Evolutionary conservation across 148 eudicot genomes (phyloP), one percentile per base, ranked within the genome.

Genomic region (Gaultheria prostrata): DNA sequence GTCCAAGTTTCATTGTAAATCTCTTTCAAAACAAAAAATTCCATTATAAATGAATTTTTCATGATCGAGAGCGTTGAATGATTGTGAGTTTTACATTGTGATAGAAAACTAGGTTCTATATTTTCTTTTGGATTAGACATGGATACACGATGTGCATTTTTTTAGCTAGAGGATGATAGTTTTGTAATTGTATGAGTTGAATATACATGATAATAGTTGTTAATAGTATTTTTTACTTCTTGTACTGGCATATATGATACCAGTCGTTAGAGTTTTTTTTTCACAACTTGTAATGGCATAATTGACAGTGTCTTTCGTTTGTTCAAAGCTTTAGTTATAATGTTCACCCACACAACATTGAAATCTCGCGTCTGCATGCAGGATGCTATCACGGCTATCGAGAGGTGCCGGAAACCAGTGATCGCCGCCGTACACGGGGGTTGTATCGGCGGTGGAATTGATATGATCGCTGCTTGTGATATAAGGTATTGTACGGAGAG

Each of bases 331-430:
- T 57, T 0, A 48, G 11, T 21, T 7, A 3, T 24, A 63, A 63
- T 24, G 30, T 59, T 59, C 1, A 10, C 24, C 69, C 9, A 24
- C 69, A 30, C 30, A 63, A 24, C 69, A 24, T 12, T 63, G 3
- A 63, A n/a, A 9, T 9, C 24, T n/a, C 10, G 30, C 0, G 15
- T n/a, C 69, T 24, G 30, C 32, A 24, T 94, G 78, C 98, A 97
- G 86, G 90, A 83, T 10, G 96, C 92, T 1, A 70, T 95, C 13
- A 91, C 94, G 48, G 94, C 98, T 6, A 21, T 97, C 3, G 99
- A 97, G 88, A 83, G 88, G 77, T 97, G 97, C 69, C 88, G 99
- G 82, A 97, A 95, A 86, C 99, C 99, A 5, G 98, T 97, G 50
- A 92, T 97, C 1, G 95, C 91, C 0, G 79, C 88, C 0, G 84